Evolutionary conservation across 2,329 filamentous ascomycete species (phyloP).

Genomic region (Fusarium pilosicola): DNA sequence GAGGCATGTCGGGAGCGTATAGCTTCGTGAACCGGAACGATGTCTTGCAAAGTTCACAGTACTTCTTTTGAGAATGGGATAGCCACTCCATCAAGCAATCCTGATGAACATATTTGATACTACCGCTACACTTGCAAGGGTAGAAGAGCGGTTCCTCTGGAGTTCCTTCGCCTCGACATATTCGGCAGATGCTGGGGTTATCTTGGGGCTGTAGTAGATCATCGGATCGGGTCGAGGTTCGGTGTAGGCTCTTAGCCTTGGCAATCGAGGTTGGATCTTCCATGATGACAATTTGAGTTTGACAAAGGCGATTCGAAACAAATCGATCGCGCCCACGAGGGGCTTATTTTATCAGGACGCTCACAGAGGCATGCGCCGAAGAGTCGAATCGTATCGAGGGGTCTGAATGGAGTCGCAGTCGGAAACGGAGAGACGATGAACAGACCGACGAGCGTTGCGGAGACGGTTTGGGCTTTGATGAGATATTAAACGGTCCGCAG

Average conservation of each 20-base stretch:
- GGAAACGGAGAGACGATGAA: not conserved
- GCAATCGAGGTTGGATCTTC: constrained; percentile 38
- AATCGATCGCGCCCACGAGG: constrained; percentile 44
- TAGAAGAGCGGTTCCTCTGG: constrained; percentile 89
- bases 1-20: constrained; percentile 94
- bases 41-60: constrained; percentile 99
- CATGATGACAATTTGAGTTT: constrained; percentile 32
- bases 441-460: not conserved
- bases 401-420: constrained; percentile 15
- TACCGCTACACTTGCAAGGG: constrained; percentile 98
- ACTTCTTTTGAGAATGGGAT: constrained; percentile 98
- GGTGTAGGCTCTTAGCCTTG: constrained; percentile 41
- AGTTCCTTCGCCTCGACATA: constrained; percentile 91
- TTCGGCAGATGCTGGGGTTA: constrained; percentile 85
- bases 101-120: constrained; percentile 98
- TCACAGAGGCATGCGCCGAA: constrained; percentile 37
- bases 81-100: constrained; percentile 99
- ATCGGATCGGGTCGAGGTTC: constrained; percentile 41
- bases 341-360: constrained; percentile 39
- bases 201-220: constrained; percentile 46
- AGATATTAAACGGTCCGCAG: not conserved
- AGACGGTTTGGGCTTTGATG: not conserved
- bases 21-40: constrained; percentile 98
- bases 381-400: constrained; percentile 16
- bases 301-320: constrained; percentile 31